phyloP scores from a whole-genome alignment of 345 rosid species.

The Cardamine resedifolia region DNA sequence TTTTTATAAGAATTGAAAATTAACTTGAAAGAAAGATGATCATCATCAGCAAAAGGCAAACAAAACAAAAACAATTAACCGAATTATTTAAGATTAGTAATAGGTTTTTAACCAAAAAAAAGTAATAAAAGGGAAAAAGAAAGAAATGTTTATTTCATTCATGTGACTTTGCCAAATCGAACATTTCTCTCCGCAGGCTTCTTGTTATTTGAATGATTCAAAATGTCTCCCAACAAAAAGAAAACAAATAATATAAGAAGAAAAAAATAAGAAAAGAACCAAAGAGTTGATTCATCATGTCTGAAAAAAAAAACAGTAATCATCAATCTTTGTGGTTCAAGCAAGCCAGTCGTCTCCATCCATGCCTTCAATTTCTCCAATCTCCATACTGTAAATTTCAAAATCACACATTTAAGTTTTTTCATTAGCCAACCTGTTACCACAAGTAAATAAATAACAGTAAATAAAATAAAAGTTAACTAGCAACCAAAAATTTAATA shows the following conservation, averaged over 20 bases:
- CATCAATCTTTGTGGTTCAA: slow-evolving; percentile 70
- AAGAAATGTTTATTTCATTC: slow-evolving; percentile 37
- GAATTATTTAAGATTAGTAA: neutral
- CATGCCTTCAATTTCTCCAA: slow-evolving; percentile 87
- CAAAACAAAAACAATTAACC: neutral
- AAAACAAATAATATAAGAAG: slow-evolving; percentile 27
- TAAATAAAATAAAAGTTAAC: neutral
- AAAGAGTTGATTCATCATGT: slow-evolving; percentile 59
- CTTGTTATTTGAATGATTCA: slow-evolving; percentile 43
- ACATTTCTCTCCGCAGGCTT: slow-evolving; percentile 41
- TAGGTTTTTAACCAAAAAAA: neutral
- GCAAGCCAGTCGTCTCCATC: slow-evolving; percentile 86
- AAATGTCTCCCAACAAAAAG: slow-evolving; percentile 10
- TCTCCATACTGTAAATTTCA: slow-evolving; percentile 74
- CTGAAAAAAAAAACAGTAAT: slow-evolving; percentile 46
- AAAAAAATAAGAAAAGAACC: slow-evolving; percentile 30
- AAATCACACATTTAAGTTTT: slow-evolving; percentile 16
- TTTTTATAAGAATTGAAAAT: neutral
- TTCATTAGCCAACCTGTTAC: slow-evolving; percentile 6
- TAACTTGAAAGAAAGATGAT: neutral
- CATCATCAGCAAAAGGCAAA: neutral
- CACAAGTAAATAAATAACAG: neutral
- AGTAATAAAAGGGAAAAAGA: neutral
- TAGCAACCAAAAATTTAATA: neutral
- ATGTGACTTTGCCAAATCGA: slow-evolving; percentile 37